Conservation (phyloP, 2,329 filamentous ascomycete species). For the Lithohypha guttulata region DNA sequence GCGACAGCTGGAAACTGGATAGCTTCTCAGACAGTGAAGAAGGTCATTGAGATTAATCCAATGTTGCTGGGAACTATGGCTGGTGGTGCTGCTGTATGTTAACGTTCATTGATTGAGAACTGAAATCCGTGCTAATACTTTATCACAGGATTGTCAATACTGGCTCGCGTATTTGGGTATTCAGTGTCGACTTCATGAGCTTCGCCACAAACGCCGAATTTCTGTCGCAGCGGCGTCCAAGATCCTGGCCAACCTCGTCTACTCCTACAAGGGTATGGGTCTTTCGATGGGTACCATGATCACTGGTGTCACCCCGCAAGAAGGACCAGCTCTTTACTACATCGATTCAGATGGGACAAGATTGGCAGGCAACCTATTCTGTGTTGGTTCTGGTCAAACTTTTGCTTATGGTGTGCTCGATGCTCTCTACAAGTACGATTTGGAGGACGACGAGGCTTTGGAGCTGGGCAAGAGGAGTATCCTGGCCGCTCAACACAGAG, state of each 20-base stretch:
- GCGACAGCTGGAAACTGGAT: conserved; percentile 99
- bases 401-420: conserved; percentile 98
- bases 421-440: conserved; percentile 84
- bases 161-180: conserved; percentile 98
- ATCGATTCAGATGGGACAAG: conserved; percentile 95
- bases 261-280: conserved; percentile 98
- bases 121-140: conserved; percentile 16
- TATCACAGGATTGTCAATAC: conserved; percentile 84
- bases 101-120: neutral
- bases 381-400: conserved; percentile 94
- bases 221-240: conserved; percentile 94
- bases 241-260: conserved; percentile 96
- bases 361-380: conserved; percentile 89
- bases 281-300: conserved; percentile 99
- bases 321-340: conserved; percentile 97
- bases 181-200: conserved; percentile 98
- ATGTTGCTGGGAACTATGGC: conserved; percentile 95
- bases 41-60: conserved; percentile 97
- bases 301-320: conserved; percentile 86
- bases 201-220: conserved; percentile 97
- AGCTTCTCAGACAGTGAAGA: conserved; percentile 98
- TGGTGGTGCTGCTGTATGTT: conserved; percentile 75
- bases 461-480: conserved; percentile 88
- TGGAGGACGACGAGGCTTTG: conserved; percentile 77
- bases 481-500: conserved; percentile 87